A percentile compares a stretch with the other conserved stretches of the same genome.
These are phyloP conservation scores for Xylariaceae sp. DNA, from an alignment of 2,329 filamentous ascomycete species.

Conservation along the genomic window DNA sequence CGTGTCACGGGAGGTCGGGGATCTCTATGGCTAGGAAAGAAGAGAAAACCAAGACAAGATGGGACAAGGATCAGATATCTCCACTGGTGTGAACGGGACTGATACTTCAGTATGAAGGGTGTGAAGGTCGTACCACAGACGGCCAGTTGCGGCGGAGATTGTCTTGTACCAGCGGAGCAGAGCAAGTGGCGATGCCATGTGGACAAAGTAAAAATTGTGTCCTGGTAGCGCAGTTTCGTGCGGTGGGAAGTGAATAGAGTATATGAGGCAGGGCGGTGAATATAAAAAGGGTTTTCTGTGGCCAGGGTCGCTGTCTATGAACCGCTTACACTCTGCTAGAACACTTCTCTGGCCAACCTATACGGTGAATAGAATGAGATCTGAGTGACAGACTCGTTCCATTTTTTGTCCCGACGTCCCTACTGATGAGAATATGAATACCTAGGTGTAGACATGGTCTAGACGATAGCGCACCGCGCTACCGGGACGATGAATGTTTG, in stretches of 20 bases:
- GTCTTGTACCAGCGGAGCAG: not conserved
- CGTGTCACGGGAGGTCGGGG: conserved; percentile 7
- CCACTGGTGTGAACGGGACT: not conserved
- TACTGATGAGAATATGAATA: no score
- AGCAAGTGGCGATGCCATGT: conserved; percentile 18
- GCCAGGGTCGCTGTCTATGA: no score
- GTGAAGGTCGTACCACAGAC: conserved; percentile 9
- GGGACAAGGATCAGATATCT: not conserved
- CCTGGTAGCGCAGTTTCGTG: not conserved
- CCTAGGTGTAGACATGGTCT: conserved; percentile 21
- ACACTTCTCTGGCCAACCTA: no score
- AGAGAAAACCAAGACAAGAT: not conserved
- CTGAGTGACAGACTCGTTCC: no score
- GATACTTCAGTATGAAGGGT: not conserved
- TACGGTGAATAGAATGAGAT: no score
- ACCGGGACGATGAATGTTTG: not conserved
- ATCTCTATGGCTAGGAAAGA: not conserved
- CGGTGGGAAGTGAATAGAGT: no score
- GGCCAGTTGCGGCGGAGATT: conserved; percentile 16
- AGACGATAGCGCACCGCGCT: not conserved
- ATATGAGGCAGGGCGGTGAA: no score
- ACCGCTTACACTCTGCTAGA: no score
- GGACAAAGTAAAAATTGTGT: conserved; percentile 4
- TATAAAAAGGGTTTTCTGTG: no score
- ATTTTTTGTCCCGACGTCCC: no score